Base-by-base conservation (phyloP, 2,329 filamentous ascomycete species). In the Aschersonia sp. region DNA sequence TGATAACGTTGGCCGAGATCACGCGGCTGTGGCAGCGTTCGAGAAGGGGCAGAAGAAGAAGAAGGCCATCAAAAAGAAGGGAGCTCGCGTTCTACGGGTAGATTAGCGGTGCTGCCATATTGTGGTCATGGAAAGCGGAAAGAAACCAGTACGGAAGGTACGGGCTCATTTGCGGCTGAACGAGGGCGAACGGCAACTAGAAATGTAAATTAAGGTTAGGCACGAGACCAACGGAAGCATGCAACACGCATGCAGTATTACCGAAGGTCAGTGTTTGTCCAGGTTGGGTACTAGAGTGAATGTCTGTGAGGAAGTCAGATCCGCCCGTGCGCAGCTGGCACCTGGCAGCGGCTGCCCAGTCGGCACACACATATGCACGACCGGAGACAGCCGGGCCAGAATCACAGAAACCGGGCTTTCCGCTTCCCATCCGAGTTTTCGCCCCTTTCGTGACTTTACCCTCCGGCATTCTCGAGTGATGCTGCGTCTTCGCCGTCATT, bases 1-100 rank as follows among this genome's bases (percentile, higher is more conserved):
- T 50, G 92, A 98, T 71, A 97, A 97, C 65, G 74, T 98, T 54
- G 90, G 88, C 48, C 81, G 92, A 63, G 87, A 95, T 58, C 90
- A 95, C 62, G 77, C 77, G 5, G 66, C 76, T 0, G 79, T 71
- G 2, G 71, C 76, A 32, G 76, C 81, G 6, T 90, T 90, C 60
- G 83, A 87, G 51, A 81, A 79, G 59, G 85, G 85, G 39, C 79
- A 83, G 66, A 89, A 88, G 77, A 87, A 84, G 77, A 89, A 86
- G 81, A 84, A 83, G 73, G 64, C 73, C 2, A 65, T 67, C 37
- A 89, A 85, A 73, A 81, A 81, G 66, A 78, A 77, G 60, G 84
- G 82, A n/a, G 71, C 83, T 41, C 76, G 83, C 55, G 74, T 81
- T 45, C 71, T 89, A 52, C 75, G 85, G 51, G 76, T 86, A 50